Evolutionary conservation across 352 stramenopile species (phyloP).

Genomic region (Phytophthora fragariaefolia): DNA sequence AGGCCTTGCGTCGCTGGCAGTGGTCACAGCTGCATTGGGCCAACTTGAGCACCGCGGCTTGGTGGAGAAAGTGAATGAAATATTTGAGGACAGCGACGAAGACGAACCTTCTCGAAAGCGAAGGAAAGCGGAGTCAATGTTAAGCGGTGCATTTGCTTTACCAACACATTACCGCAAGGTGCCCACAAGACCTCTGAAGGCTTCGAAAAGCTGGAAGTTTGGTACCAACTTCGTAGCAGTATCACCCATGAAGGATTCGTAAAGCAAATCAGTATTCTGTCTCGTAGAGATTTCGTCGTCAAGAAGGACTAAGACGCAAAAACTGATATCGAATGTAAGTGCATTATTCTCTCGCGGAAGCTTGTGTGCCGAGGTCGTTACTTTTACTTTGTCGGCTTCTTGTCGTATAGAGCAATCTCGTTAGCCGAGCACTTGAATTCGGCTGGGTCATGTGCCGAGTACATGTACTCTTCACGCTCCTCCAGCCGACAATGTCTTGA

Average conservation of each 20-base stretch:
- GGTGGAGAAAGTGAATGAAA: slow-evolving; percentile 54
- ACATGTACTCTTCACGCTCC: slow-evolving; percentile 18
- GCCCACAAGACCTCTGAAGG: slow-evolving; percentile 69
- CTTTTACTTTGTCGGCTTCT: neutral
- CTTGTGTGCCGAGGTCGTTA: slow-evolving; percentile 3
- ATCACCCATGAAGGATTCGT: slow-evolving; percentile 35
- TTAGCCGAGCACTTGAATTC: no score
- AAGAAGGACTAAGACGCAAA: slow-evolving; percentile 25
- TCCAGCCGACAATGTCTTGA: slow-evolving; percentile 47
- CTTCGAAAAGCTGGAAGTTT: slow-evolving; percentile 76
- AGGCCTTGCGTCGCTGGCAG: slow-evolving; percentile 46
- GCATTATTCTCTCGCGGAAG: slow-evolving; percentile 30
- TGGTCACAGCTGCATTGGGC: slow-evolving; percentile 64
- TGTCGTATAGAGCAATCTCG: no score
- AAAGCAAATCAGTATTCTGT: slow-evolving; percentile 1
- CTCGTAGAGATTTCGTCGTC: slow-evolving; percentile 6
- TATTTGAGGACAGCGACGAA: slow-evolving; percentile 23
- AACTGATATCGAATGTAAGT: slow-evolving; percentile 42
- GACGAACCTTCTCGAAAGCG: slow-evolving; percentile 31
- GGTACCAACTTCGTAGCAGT: slow-evolving; percentile 43
- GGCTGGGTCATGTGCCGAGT: no score
- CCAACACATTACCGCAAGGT: slow-evolving; percentile 68
- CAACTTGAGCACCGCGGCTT: slow-evolving; percentile 58
- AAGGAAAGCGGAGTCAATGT: slow-evolving; percentile 29
- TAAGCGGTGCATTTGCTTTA: slow-evolving; percentile 33